phyloP scores from a whole-genome alignment of 805 yeast species.

The Myxozyma sirexii region DNA sequence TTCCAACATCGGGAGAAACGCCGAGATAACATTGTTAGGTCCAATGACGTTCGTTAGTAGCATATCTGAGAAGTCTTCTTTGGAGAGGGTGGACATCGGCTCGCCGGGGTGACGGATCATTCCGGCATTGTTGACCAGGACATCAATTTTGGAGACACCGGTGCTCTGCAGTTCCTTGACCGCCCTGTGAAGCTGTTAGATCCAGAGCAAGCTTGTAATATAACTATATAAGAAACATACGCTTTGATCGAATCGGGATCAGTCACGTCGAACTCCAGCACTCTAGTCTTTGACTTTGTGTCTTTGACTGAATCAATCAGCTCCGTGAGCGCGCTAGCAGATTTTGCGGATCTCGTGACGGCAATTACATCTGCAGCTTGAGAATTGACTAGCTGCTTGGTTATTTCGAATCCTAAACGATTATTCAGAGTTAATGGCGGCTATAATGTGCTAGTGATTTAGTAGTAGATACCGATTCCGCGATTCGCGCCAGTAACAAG shows the following conservation, averaged over 20 bases:
- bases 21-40: constrained; percentile 12
- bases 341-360: constrained; percentile 5
- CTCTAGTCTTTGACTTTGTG: constrained; percentile 3
- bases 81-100: constrained; percentile 2
- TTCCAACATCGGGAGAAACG: constrained; percentile 7
- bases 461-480: constrained; percentile 20
- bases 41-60: constrained; percentile 11
- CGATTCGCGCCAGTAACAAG: constrained; percentile 14
- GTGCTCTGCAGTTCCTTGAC: neutral
- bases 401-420: constrained; percentile 10
- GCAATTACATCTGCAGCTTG: constrained; percentile 8
- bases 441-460: no score
- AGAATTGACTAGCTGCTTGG: neutral
- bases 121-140: constrained; percentile 13
- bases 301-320: neutral
- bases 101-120: neutral
- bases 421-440: neutral
- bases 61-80: constrained; percentile 1
- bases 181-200: neutral
- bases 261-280: constrained; percentile 13
- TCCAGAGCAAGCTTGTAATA: neutral
- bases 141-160: constrained; percentile 7
- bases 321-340: neutral
- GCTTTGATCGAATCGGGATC: constrained; percentile 1
- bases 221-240: neutral